Percentiles rank a stretch among this genome's conserved stretches.
Conservation (phyloP, 805 yeast genomes). For the Metschnikowia drakensbergensis region DNA sequence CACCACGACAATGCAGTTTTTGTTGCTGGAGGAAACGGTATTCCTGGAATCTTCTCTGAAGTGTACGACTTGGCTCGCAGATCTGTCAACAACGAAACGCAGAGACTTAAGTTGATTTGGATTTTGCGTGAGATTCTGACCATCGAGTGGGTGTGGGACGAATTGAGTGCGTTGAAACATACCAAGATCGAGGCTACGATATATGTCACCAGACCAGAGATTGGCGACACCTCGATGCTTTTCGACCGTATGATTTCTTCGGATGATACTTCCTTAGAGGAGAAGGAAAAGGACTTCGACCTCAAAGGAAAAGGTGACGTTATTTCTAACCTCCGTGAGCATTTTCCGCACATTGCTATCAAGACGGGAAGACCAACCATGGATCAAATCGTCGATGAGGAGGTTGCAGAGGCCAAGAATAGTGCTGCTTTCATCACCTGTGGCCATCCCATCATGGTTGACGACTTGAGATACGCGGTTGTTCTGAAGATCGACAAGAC, state of each 20-base stretch:
- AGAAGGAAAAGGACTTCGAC: conserved; percentile 5
- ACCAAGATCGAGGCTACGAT: conserved; percentile 13
- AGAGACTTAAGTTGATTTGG: conserved; percentile 16
- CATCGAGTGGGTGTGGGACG: conserved; percentile 15
- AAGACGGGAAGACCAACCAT: conserved; percentile 45
- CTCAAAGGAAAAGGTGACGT: conserved; percentile 4
- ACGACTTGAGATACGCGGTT: conserved; percentile 25
- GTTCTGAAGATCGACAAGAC: conserved; percentile 18
- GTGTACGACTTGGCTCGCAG: conserved; percentile 29
- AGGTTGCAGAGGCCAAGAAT: conserved; percentile 36
- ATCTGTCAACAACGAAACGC: conserved; percentile 16
- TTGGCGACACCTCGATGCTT: not conserved
- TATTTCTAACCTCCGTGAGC: conserved; percentile 5
- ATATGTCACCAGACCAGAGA: conserved; percentile 15
- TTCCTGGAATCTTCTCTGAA: conserved; percentile 55
- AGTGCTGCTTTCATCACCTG: conserved; percentile 38
- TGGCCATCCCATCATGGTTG: conserved; percentile 34
- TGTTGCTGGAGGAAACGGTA: conserved; percentile 74
- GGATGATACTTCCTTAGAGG: conserved; percentile 6
- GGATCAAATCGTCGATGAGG: conserved; percentile 32
- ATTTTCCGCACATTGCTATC: conserved; percentile 19
- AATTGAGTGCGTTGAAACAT: conserved; percentile 10
- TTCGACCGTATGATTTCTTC: conserved; percentile 8
- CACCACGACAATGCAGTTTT: conserved; percentile 53
- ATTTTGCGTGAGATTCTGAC: conserved; percentile 15